phyloP scores from a whole-genome alignment of 768 basidiomycete genomes.

The Heimioporus sp. region DNA sequence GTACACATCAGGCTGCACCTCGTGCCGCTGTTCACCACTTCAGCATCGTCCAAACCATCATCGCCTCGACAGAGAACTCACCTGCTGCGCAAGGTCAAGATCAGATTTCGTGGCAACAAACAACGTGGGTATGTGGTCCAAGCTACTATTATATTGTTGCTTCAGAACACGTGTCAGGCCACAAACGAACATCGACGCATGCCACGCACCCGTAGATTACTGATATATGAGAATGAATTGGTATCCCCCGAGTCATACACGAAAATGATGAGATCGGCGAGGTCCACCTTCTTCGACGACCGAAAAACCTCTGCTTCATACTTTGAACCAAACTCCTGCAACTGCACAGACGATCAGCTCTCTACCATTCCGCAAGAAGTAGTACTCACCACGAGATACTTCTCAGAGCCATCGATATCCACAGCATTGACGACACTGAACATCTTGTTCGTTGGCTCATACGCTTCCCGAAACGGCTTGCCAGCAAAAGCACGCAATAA shows the following conservation, averaged over 20 bases:
- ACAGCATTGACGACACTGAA: constrained; percentile 93
- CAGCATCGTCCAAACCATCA: constrained; percentile 2
- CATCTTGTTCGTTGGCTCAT: constrained; percentile 88
- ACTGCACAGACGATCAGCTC: constrained; percentile 39
- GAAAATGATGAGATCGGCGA: constrained; percentile 93
- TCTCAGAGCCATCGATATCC: constrained; percentile 91
- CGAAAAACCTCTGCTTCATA: constrained; percentile 91
- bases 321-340: constrained; percentile 96
- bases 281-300: constrained; percentile 86
- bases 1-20: constrained; percentile 98
- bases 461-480: constrained; percentile 69
- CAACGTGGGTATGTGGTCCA: constrained; percentile 92
- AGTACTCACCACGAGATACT: constrained; percentile 87
- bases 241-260: constrained; percentile 98
- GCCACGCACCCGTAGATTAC: constrained; percentile 79
- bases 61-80: constrained; percentile 27
- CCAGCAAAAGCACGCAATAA: constrained; percentile 82
- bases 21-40: constrained; percentile 66
- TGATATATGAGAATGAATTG: constrained; percentile 98
- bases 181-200: background rate
- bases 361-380: background rate
- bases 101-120: constrained; percentile 99
- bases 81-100: constrained; percentile 93
- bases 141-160: constrained; percentile 83
- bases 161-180: constrained; percentile 34